These are phyloP conservation scores for Phytophthora vignae DNA, from an alignment of 352 stramenopile genomes.

Conservation along the genomic window DNA sequence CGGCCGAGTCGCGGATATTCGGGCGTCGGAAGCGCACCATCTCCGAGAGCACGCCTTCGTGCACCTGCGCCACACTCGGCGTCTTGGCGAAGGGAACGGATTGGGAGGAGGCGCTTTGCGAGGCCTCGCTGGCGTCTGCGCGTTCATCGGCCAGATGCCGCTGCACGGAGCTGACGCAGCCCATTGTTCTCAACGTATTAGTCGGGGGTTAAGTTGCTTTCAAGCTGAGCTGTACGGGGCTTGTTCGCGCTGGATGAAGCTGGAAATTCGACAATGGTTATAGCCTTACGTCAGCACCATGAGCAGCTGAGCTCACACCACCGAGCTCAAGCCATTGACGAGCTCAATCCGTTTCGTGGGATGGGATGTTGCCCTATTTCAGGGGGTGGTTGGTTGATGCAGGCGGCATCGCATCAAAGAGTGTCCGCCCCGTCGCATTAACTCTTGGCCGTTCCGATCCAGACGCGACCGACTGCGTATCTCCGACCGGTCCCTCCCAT, in stretches of 20 bases:
- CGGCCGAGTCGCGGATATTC: slow-evolving; percentile 47
- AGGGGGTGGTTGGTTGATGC: slow-evolving; percentile 11
- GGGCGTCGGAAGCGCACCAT: slow-evolving; percentile 53
- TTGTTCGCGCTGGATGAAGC: slow-evolving; percentile 3
- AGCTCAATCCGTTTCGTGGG: slow-evolving; percentile 33
- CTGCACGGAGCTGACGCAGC: slow-evolving; percentile 45
- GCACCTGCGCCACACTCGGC: slow-evolving; percentile 49
- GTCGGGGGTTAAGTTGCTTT: not conserved
- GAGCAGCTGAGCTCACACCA: not conserved
- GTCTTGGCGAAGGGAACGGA: slow-evolving; percentile 34
- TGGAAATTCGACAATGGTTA: slow-evolving; percentile 34
- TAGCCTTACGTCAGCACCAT: not conserved
- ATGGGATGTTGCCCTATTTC: slow-evolving; percentile 24
- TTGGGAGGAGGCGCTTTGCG: slow-evolving; percentile 11
- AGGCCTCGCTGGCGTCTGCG: slow-evolving; percentile 17
- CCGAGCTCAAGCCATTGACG: slow-evolving; percentile 15
- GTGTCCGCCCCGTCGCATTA: slow-evolving; percentile 24
- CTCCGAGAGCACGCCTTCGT: slow-evolving; percentile 55
- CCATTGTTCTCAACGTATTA: slow-evolving; percentile 24
- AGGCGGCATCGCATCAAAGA: slow-evolving; percentile 18
- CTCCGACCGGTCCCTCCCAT: not conserved
- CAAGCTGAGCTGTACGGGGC: not conserved
- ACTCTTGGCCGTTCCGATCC: slow-evolving; percentile 7
- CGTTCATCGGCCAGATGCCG: slow-evolving; percentile 26
- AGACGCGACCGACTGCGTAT: not conserved